Evolutionary conservation across 2,329 filamentous ascomycete genomes (phyloP), one percentile per base, ranked within the genome.

Genomic region (Aspergillus cejpii): DNA sequence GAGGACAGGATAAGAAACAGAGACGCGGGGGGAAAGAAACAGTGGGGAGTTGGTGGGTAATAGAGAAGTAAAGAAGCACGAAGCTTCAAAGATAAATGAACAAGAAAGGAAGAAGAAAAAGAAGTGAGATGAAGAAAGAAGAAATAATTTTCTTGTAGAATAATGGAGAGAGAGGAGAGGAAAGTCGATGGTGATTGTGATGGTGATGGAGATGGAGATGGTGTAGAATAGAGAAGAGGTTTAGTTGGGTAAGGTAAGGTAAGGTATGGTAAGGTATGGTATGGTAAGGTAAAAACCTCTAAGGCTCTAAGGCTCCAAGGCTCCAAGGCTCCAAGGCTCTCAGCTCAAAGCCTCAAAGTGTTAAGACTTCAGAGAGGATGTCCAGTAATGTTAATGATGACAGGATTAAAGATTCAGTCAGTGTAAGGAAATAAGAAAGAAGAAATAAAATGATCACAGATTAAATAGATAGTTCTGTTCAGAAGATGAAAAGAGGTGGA

Each of bases 81-180:
- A 47, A 48, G 46, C 53, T 46, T 52, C 41, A 31, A 41, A 24
- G 37, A 46, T 26, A 27, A 37, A 41, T 41, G 43, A 47, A 40
- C 27, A 17, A 34, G 28, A 37, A 37, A 39, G 20, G 31, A 28
- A 31, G 40, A 42, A 36, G 44, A 28, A 41, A 47, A 41, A 41
- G 14, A 26, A 28, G 39, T 47, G 27, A 41, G 47, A 46, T 37
- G 41, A n/a, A n/a, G n/a, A n/a, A n/a, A n/a, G n/a, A n/a, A n/a
- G n/a, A n/a, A n/a, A n/a, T n/a, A n/a, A n/a, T n/a, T n/a, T n/a
- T n/a, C n/a, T n/a, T n/a, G 33, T 41, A 39, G 39, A 44, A 34
- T 14, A 33, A 37, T 8, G 23, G 33, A 37, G 33, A 28, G 23
- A 21, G 26, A 17, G 19, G 36, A 27, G 39, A 29, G 43, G 23